Conservation (phyloP, 2,329 filamentous ascomycete species). For the Knoxdaviesia capensis region DNA sequence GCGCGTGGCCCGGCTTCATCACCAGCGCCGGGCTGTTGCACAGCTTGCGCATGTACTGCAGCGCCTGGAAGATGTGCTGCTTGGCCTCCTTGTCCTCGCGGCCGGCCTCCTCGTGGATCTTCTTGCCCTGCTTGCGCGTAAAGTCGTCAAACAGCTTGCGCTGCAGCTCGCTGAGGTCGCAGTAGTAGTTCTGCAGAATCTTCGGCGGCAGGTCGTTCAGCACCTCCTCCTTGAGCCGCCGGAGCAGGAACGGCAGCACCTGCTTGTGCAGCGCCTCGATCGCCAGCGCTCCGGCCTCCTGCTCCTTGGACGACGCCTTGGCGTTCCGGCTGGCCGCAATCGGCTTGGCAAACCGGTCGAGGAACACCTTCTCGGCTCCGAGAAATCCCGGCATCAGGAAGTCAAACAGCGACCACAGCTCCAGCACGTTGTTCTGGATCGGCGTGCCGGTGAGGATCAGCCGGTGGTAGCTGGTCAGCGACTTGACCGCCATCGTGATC, state of each 20-base stretch:
- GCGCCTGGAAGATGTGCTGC: constrained; percentile 94
- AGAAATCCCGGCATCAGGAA: constrained; percentile 98
- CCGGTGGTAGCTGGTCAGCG: constrained; percentile 74
- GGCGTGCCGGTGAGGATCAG: constrained; percentile 92
- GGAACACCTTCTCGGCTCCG: constrained; percentile 84
- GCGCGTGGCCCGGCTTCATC: constrained; percentile 80
- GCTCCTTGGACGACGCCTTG: constrained; percentile 95
- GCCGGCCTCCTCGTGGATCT: constrained; percentile 65
- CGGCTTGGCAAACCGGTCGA: constrained; percentile 85
- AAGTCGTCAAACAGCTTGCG: constrained; percentile 94
- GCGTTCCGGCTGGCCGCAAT: constrained; percentile 88
- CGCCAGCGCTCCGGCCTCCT: constrained; percentile 86
- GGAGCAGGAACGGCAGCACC: constrained; percentile 85
- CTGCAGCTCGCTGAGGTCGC: constrained; percentile 87
- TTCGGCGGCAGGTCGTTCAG: constrained; percentile 91
- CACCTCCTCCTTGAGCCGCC: constrained; percentile 93
- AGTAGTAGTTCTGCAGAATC: constrained; percentile 99
- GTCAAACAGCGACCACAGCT: constrained; percentile 95
- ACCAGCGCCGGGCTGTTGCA: constrained; percentile 96
- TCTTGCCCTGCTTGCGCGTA: constrained; percentile 78
- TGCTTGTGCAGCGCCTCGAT: constrained; percentile 99
- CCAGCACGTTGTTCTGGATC: constrained; percentile 93
- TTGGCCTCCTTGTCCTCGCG: constrained; percentile 83
- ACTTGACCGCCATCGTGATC: constrained; percentile 83
- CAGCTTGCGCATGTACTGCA: constrained; percentile 98